Base-by-base conservation (phyloP, 1,284 basidiomycete species). In the Tilletia walkeri region DNA sequence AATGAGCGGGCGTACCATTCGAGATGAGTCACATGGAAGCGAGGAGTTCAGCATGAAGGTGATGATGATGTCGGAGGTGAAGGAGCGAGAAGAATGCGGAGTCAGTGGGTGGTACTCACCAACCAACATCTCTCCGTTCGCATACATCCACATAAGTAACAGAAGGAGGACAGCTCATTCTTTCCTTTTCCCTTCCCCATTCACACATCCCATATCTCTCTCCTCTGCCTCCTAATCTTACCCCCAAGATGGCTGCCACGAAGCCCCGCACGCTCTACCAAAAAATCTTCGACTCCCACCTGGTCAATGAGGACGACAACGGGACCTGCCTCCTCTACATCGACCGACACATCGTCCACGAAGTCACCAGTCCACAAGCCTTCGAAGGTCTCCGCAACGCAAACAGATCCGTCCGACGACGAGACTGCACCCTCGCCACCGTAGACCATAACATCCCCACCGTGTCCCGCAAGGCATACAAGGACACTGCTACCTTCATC, bases 391-490 rank as follows among this genome's bases (percentile, higher is more conserved):
- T 82, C 14, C 76, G 80, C 65, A 75, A 78, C 67, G 78, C 80
- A 45, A 70, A 72, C 54, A 75, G 81, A 16, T 69, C 67, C 24
- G 81, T 82, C 39, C 80, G 81, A 54, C 71, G 81, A 30, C 74
- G 77, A 34, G 81, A 83, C 73, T 82, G 79, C 76, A 83, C 80
- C 20, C 78, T 83, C 48, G 81, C 80, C 66, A 83, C 81, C 48
- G 79, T 83, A 39, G 81, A 83, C 70, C 81, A 83, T 79, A 81
- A 81, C 71, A 81, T 83, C 69, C 81, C 81, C 47, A 83, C 81
- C n/a, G 73, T 74, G 67, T 74, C 72, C 41, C 79, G 81, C 67
- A 79, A 80, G 63, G 53, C 73, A 20, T 82, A 80, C 78, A 75
- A 74, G 68, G 77, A 82, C 74, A 82, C 80, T 5, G 78, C 77